These are phyloP conservation scores for Gamarada debralockiae DNA, from an alignment of 495 filamentous ascomycete genomes.

Conservation along the genomic window DNA sequence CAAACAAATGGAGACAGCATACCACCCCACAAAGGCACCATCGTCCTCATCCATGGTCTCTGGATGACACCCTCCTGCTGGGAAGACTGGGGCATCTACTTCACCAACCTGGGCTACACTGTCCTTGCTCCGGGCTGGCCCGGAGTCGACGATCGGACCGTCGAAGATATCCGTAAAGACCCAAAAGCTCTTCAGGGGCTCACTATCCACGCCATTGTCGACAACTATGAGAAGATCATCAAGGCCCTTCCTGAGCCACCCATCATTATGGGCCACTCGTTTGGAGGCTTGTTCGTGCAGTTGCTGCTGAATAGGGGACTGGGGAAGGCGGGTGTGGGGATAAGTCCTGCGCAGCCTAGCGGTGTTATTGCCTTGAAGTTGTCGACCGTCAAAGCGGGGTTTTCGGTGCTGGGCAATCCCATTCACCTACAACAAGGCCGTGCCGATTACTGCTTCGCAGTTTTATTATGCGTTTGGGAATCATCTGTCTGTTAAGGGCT, in stretches of 20 bases:
- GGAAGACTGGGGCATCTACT: slow-evolving; percentile 21
- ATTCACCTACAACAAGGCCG: slow-evolving; percentile 16
- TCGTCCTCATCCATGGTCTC: slow-evolving; percentile 23
- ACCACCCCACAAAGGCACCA: slow-evolving; percentile 12
- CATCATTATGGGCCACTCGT: slow-evolving; percentile 23
- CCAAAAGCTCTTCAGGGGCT: slow-evolving; percentile 12
- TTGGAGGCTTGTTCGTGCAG: slow-evolving; percentile 20
- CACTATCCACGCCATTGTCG: slow-evolving; percentile 13
- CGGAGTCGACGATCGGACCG: slow-evolving; percentile 14
- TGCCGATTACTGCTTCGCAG: slow-evolving; percentile 17
- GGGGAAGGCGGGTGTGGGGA: slow-evolving; percentile 16
- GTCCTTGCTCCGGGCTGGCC: slow-evolving; percentile 23
- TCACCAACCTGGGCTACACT: slow-evolving; percentile 10
- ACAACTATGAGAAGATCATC: slow-evolving; percentile 19
- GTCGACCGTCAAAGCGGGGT: slow-evolving; percentile 13
- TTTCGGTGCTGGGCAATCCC: slow-evolving; percentile 17
- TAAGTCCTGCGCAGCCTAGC: slow-evolving; percentile 16
- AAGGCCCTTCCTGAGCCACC: slow-evolving; percentile 13
- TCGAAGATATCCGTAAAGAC: slow-evolving; percentile 12
- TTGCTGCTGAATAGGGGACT: slow-evolving; percentile 18
- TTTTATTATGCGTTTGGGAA: slow-evolving; percentile 25
- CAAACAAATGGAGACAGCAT: neutral
- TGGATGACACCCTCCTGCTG: slow-evolving; percentile 25
- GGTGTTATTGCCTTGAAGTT: slow-evolving; percentile 14
- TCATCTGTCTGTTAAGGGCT: slow-evolving; percentile 9